These are phyloP conservation scores for Heteromeles arbutifolia DNA, from an alignment of 306 rosid genomes.

Conservation along the genomic window DNA sequence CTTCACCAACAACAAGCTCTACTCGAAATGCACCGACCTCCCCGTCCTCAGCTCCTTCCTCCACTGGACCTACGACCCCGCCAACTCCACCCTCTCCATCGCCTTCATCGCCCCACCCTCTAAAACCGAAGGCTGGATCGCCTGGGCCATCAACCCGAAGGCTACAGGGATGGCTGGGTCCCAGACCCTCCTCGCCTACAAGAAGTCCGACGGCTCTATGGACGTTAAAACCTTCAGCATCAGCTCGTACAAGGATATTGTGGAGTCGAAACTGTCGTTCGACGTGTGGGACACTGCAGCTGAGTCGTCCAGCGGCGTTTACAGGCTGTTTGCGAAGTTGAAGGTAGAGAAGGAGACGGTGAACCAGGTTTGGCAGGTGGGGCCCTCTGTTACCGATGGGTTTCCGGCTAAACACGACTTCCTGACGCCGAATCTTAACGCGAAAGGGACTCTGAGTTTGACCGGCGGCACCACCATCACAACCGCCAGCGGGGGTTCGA, in stretches of 20 bases:
- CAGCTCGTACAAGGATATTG: neutral
- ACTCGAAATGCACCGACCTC: slow-evolving; percentile 51
- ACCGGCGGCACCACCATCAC: slow-evolving; percentile 14
- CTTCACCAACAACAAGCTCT: slow-evolving; percentile 26
- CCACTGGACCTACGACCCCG: slow-evolving; percentile 44
- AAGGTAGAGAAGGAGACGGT: slow-evolving; percentile 2
- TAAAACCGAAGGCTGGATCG: slow-evolving; percentile 40
- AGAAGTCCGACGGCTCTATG: neutral
- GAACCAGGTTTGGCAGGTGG: slow-evolving; percentile 21
- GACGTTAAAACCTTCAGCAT: slow-evolving; percentile 32
- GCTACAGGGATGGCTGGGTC: slow-evolving; percentile 48
- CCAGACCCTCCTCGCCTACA: slow-evolving; percentile 47
- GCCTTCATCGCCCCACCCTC: slow-evolving; percentile 46
- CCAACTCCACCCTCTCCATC: slow-evolving; percentile 55
- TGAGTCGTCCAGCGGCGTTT: neutral
- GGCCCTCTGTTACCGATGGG: neutral
- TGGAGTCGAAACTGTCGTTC: slow-evolving; percentile 15
- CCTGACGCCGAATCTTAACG: neutral
- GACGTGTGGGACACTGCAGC: slow-evolving; percentile 31
- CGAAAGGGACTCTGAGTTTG: slow-evolving; percentile 27
- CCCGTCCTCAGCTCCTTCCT: slow-evolving; percentile 37
- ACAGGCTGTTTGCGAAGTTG: slow-evolving; percentile 15
- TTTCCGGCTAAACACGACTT: slow-evolving; percentile 1
- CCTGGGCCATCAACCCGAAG: slow-evolving; percentile 72
- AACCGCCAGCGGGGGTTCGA: slow-evolving; percentile 19